These are phyloP conservation scores for Leccinum imitatum DNA, from an alignment of 768 basidiomycete genomes.

Conservation along the genomic window DNA sequence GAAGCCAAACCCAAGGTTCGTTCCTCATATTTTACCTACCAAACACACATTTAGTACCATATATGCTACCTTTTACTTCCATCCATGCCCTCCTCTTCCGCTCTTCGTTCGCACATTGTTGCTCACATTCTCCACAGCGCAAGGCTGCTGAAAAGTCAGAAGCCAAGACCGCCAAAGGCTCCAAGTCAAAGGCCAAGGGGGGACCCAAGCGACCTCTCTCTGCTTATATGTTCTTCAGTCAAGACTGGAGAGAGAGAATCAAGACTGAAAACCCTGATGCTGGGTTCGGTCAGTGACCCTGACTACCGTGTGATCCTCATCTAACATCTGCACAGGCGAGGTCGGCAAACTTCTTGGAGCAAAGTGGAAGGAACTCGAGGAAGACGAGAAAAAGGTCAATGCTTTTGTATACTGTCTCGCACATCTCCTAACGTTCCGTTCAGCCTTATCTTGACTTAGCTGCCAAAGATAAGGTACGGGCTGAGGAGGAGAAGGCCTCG, in stretches of 20 bases:
- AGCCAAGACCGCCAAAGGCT: slow-evolving; percentile 51
- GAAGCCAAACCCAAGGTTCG: slow-evolving; percentile 71
- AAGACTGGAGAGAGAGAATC: slow-evolving; percentile 94
- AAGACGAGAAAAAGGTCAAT: slow-evolving; percentile 85
- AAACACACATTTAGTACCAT: slow-evolving; percentile 11
- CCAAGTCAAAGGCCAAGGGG: slow-evolving; percentile 72
- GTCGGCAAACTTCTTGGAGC: slow-evolving; percentile 93
- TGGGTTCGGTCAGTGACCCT: slow-evolving; percentile 67
- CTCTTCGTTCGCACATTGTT: slow-evolving; percentile 3
- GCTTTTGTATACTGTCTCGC: not conserved
- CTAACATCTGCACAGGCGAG: slow-evolving; percentile 55
- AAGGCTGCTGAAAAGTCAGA: slow-evolving; percentile 76
- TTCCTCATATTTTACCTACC: slow-evolving; percentile 13
- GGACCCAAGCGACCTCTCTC: slow-evolving; percentile 88
- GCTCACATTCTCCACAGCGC: slow-evolving; percentile 45
- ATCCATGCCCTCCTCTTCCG: slow-evolving; percentile 3
- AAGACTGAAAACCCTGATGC: slow-evolving; percentile 96
- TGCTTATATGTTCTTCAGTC: slow-evolving; percentile 99
- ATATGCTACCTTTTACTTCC: slow-evolving; percentile 17
- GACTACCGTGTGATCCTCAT: slow-evolving; percentile 1
- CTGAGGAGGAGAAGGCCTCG: slow-evolving; percentile 72
- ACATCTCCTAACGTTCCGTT: slow-evolving; percentile 10
- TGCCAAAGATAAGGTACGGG: slow-evolving; percentile 81
- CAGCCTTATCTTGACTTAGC: slow-evolving; percentile 91
- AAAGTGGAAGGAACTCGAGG: slow-evolving; percentile 95